Evolutionary conservation across 306 rosid species (phyloP), one percentile per base, ranked within the genome.

Genomic region (Castanospermum australe): DNA sequence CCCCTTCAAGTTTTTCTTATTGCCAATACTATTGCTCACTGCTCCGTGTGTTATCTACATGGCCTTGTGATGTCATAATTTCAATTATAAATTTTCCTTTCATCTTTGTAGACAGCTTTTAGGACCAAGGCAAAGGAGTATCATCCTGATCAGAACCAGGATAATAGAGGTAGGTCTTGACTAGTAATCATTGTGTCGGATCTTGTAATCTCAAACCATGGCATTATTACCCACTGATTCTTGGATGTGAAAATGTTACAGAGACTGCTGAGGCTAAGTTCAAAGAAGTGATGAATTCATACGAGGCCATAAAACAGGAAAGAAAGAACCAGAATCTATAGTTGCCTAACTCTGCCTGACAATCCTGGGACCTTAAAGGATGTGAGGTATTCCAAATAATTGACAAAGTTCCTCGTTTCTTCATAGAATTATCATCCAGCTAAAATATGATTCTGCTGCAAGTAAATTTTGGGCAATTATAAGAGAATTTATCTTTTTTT

Each of bases 81-180:
- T 78, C 18, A 36, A 67, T 45, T 33, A 39, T 36, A 45, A 52
- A 32, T 44, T 44, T 25, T 67, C 30, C 52, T 55, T 50, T 74
- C 50, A 9, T 77, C 78, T 41, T 62, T 52, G 88, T 87, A 96
- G 99, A 86, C 94, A 60, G 99, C 99, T 66, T 96, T 91, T 81
- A 87, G 97, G 86, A 74, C 87, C 52, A 96, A 91, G 87, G 99
- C 99, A 59, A 93, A 87, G 89, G 89, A 89, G 83, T 88, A 86
- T 71, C 99, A 96, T 88, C 99, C 99, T 42, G 99, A 96, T 85
- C 99, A 93, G 78, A 96, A 93, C 93, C 99, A 89, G 83, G 79
- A 89, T 50, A 91, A 93, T 82, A 93, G 79, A 88, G 97, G 99
- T 91, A 73, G 69, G 73, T 38, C 12, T 73, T 81, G 71, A 55